phyloP scores from a whole-genome alignment of 495 filamentous ascomycete genomes.

The Sabuloglossum arenarium region DNA sequence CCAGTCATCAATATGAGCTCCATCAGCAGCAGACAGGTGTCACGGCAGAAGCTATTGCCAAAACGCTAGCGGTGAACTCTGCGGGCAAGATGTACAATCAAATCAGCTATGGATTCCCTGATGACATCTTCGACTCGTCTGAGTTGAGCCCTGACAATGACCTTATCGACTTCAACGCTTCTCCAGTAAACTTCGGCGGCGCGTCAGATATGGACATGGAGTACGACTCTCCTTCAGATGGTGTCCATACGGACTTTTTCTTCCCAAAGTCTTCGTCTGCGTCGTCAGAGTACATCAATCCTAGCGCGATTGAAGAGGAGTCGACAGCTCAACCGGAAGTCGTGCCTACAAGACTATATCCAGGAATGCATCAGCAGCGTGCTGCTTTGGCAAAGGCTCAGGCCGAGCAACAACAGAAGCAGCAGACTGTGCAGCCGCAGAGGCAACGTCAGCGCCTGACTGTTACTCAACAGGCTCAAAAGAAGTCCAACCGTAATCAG shows the following conservation, averaged over 20 bases:
- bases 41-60: conserved; percentile 54
- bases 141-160: conserved; percentile 33
- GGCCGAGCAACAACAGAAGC: conserved; percentile 45
- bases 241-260: conserved; percentile 23
- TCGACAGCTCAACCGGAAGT: conserved; percentile 16
- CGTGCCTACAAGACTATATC: too few species aligned
- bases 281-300: conserved; percentile 38
- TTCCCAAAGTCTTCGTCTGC: conserved; percentile 14
- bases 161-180: conserved; percentile 35
- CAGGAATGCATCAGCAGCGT: conserved; percentile 74
- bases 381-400: conserved; percentile 61
- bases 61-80: conserved; percentile 44
- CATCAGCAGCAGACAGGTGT: conserved; percentile 85
- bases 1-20: conserved; percentile 80
- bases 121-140: background rate
- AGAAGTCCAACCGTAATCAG: conserved; percentile 20
- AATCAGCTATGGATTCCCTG: background rate
- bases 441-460: conserved; percentile 20
- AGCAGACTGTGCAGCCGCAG: conserved; percentile 32
- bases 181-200: background rate
- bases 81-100: conserved; percentile 9
- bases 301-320: conserved; percentile 40
- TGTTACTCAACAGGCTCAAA: conserved; percentile 7
- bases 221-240: conserved; percentile 30
- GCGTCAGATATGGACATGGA: conserved; percentile 30